These are phyloP conservation scores for Penicillium flavigenum DNA, from an alignment of 495 filamentous ascomycete species.

Conservation along the genomic window DNA sequence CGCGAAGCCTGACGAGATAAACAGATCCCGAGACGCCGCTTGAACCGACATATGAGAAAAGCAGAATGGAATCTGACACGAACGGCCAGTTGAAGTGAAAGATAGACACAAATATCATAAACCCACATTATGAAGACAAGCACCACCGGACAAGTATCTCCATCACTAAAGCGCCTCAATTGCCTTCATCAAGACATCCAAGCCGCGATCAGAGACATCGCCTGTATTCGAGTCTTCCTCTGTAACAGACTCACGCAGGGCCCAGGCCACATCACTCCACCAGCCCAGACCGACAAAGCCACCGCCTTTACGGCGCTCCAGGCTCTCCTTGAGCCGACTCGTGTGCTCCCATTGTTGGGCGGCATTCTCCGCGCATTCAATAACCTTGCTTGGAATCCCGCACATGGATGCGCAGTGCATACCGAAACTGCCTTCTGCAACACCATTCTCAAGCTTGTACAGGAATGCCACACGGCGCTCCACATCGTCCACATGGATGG, in stretches of 20 bases:
- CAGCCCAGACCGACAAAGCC: conserved; percentile 82
- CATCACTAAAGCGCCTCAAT: conserved; percentile 67
- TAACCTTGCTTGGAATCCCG: conserved; percentile 79
- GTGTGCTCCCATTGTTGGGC: conserved; percentile 96
- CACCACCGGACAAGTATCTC: conserved; percentile 7
- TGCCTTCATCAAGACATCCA: conserved; percentile 72
- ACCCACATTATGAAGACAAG: conserved; percentile 2
- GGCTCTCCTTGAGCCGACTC: conserved; percentile 78
- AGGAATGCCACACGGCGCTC: conserved; percentile 84
- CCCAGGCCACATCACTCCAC: conserved; percentile 87
- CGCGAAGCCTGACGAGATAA: neutral
- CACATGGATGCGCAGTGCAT: conserved; percentile 99
- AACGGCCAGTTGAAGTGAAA: neutral
- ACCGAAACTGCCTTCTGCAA: conserved; percentile 96
- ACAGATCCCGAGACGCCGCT: neutral
- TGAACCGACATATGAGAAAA: neutral
- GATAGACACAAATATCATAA: neutral
- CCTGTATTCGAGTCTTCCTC: conserved; percentile 46
- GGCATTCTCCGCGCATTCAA: conserved; percentile 84
- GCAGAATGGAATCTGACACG: neutral
- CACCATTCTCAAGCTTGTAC: conserved; percentile 91
- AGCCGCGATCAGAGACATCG: conserved; percentile 46
- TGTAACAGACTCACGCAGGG: conserved; percentile 58
- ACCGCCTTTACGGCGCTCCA: conserved; percentile 73
- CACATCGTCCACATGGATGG: conserved; percentile 87